phyloP scores from a whole-genome alignment of 768 basidiomycete genomes.

The Trametes gibbosa region DNA sequence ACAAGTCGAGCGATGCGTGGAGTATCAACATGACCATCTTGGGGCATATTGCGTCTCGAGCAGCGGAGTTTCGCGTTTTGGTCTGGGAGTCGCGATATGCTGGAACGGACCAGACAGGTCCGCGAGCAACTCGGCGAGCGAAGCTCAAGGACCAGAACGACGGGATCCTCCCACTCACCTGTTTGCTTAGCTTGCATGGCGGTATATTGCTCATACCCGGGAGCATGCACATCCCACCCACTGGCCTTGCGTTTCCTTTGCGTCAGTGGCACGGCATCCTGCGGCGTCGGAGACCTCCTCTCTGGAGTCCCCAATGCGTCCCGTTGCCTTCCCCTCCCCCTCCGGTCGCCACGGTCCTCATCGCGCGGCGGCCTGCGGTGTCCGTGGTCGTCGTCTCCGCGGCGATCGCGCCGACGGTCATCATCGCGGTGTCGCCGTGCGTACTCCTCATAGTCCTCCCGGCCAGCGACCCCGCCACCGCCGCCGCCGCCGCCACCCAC shows the following conservation, averaged over 20 bases:
- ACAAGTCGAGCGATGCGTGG: not conserved
- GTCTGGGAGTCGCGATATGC: too few relatives aligned
- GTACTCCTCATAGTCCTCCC: slow-evolving; percentile 25
- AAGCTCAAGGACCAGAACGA: not conserved
- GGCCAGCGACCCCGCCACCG: slow-evolving; percentile 13
- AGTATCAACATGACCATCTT: not conserved
- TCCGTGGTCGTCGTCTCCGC: slow-evolving; percentile 38
- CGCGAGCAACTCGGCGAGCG: too few relatives aligned
- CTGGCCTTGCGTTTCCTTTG: slow-evolving; percentile 88
- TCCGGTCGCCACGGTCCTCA: slow-evolving; percentile 41
- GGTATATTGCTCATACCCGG: slow-evolving; percentile 92
- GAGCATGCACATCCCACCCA: slow-evolving; percentile 95
- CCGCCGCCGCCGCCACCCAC: slow-evolving; percentile 30
- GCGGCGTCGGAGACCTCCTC: slow-evolving; percentile 86
- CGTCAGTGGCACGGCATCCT: slow-evolving; percentile 74
- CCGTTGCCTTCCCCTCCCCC: slow-evolving; percentile 51
- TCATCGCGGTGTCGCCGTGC: slow-evolving; percentile 36
- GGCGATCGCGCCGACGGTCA: slow-evolving; percentile 34
- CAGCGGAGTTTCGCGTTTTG: not conserved
- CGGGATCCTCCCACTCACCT: slow-evolving; percentile 44
- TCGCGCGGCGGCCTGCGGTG: slow-evolving; percentile 32
- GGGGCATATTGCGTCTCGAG: not conserved
- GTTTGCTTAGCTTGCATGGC: slow-evolving; percentile 99
- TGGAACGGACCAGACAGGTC: too few relatives aligned
- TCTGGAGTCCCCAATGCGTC: slow-evolving; percentile 67